Conservation (phyloP, 1,139 yeast genomes). For the Pichia sp. region DNA sequence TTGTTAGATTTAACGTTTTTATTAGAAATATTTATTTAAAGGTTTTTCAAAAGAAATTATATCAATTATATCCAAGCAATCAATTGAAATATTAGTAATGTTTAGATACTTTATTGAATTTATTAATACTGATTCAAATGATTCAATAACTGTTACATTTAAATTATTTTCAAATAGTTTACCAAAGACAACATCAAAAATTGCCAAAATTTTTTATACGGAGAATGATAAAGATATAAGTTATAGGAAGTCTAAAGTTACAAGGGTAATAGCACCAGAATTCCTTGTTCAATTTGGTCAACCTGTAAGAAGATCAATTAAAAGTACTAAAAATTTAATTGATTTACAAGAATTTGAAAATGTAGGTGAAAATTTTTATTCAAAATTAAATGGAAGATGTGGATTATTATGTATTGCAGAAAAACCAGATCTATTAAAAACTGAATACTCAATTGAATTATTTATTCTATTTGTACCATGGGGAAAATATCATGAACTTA, state of each 20-base stretch:
- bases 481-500: slow-evolving; percentile 10
- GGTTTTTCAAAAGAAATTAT: too few species aligned
- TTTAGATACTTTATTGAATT: slow-evolving; percentile 13
- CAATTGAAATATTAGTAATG: too few species aligned
- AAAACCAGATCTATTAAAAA: not conserved
- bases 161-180: slow-evolving; percentile 9
- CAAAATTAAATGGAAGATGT: slow-evolving; percentile 1
- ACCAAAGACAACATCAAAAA: slow-evolving; percentile 5
- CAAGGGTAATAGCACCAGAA: slow-evolving; percentile 14
- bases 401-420: slow-evolving; percentile 11
- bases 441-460: slow-evolving; percentile 3
- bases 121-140: slow-evolving; percentile 1
- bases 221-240: not conserved
- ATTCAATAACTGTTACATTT: slow-evolving; percentile 5
- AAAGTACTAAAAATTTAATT: not conserved
- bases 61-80: too few species aligned
- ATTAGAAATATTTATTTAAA: too few species aligned
- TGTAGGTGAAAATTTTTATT: not conserved
- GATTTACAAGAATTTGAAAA: not conserved
- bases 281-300: slow-evolving; percentile 13
- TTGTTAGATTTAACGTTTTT: too few species aligned
- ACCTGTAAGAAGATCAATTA: slow-evolving; percentile 5
- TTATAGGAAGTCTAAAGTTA: slow-evolving; percentile 8
- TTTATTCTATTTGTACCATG: slow-evolving; percentile 13
- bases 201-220: slow-evolving; percentile 2